Evolutionary conservation across 805 yeast genomes (phyloP).

Genomic region (Saturnispora saitoi): DNA sequence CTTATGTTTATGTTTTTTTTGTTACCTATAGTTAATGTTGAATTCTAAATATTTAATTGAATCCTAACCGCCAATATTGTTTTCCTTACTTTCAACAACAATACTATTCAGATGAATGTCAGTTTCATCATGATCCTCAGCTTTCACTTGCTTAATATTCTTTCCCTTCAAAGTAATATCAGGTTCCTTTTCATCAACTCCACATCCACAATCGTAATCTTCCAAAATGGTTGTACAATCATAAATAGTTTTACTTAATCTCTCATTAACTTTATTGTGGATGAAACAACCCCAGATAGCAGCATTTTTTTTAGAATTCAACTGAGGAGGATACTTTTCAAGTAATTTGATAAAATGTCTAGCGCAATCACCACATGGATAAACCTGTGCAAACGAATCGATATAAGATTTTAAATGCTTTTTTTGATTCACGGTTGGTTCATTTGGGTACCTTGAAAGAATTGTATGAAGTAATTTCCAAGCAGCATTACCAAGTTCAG

Average conservation of each 20-base stretch:
- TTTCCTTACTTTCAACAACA: conserved; percentile 38
- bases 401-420: conserved; percentile 57
- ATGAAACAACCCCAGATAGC: conserved; percentile 94
- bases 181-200: conserved; percentile 52
- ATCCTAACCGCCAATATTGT: conserved; percentile 18
- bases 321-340: conserved; percentile 75
- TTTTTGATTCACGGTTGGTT: conserved; percentile 58
- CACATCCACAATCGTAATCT: conserved; percentile 96
- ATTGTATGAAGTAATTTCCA: conserved; percentile 93
- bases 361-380: conserved; percentile 97
- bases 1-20: neutral
- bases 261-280: conserved; percentile 77
- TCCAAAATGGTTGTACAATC: conserved; percentile 82
- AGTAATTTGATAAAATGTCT: conserved; percentile 73
- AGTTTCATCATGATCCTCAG: conserved; percentile 22
- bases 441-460: conserved; percentile 84
- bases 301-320: conserved; percentile 65
- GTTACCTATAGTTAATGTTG: neutral
- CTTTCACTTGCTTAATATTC: conserved; percentile 10
- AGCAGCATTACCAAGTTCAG: conserved; percentile 82
- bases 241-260: conserved; percentile 59
- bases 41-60: neutral
- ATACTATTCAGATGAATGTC: conserved; percentile 37
- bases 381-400: conserved; percentile 75
- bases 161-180: conserved; percentile 27